Conservation (phyloP, 768 basidiomycete species). For the Cyclocybe aegerita region DNA sequence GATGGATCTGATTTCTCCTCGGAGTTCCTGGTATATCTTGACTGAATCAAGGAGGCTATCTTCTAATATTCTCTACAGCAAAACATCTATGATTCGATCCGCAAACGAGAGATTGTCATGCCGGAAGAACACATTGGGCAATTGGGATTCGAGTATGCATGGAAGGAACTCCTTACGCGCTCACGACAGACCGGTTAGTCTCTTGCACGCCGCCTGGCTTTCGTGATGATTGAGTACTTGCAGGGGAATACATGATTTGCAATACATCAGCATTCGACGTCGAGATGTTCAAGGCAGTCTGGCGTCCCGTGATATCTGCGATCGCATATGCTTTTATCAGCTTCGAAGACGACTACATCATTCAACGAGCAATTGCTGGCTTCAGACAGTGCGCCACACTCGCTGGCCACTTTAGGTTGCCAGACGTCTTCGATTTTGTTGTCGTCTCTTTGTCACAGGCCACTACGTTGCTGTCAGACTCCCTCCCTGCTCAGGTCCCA, state of each 20-base stretch:
- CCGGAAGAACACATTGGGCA: slow-evolving; percentile 97
- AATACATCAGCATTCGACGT: slow-evolving; percentile 81
- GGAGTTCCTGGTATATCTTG: slow-evolving; percentile 68
- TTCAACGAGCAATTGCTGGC: slow-evolving; percentile 93
- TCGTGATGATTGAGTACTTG: background rate
- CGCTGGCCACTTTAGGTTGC: slow-evolving; percentile 84
- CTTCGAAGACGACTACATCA: slow-evolving; percentile 95
- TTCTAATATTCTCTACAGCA: slow-evolving; percentile 46
- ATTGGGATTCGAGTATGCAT: slow-evolving; percentile 97
- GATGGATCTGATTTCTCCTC: slow-evolving; percentile 78
- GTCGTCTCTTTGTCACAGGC: slow-evolving; percentile 91
- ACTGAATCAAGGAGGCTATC: background rate
- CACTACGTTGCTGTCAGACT: slow-evolving; percentile 80
- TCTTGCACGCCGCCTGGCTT: background rate
- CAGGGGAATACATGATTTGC: slow-evolving; percentile 72
- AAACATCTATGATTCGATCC: slow-evolving; percentile 91
- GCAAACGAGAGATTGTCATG: slow-evolving; percentile 93
- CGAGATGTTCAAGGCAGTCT: slow-evolving; percentile 92
- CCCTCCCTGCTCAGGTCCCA: slow-evolving; percentile 66
- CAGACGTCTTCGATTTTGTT: slow-evolving; percentile 96
- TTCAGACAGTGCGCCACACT: slow-evolving; percentile 95
- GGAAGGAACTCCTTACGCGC: slow-evolving; percentile 91
- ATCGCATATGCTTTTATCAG: slow-evolving; percentile 95
- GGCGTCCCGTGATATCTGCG: slow-evolving; percentile 92
- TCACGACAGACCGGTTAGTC: slow-evolving; percentile 74